A percentile compares a stretch with the other conserved stretches of the same genome.
Conservation (phyloP, 148 eudicot genomes). For the Persicaria tinctoria region DNA sequence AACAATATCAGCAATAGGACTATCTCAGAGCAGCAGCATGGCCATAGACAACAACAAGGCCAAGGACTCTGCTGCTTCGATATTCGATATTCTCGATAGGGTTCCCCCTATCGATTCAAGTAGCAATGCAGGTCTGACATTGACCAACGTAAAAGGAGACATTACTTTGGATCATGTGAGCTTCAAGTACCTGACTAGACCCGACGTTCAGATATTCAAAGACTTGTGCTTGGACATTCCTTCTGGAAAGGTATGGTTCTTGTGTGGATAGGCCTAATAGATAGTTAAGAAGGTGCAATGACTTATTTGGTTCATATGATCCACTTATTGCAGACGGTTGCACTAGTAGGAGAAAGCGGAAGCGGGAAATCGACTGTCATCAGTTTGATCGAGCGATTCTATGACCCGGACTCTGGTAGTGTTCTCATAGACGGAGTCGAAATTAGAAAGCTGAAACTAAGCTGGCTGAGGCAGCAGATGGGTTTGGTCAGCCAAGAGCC, state of each 20-base stretch:
- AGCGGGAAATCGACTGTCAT: conserved; percentile 12
- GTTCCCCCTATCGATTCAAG: conserved; percentile 68
- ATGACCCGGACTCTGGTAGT: conserved; percentile 4
- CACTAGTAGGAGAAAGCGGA: conserved; percentile 19
- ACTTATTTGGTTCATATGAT: background rate
- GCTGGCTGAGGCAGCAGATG: conserved; percentile 16
- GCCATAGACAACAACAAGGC: conserved; percentile 63
- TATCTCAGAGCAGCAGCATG: conserved; percentile 55
- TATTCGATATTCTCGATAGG: conserved; percentile 65
- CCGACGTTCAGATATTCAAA: conserved; percentile 62
- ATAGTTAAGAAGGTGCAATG: background rate
- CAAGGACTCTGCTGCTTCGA: conserved; percentile 61
- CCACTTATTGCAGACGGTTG: conserved; percentile 17
- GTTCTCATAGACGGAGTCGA: conserved; percentile 11
- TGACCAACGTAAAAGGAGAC: conserved; percentile 44
- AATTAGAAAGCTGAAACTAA: background rate
- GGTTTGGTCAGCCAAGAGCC: conserved; percentile 19
- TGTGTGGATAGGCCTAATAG: background rate
- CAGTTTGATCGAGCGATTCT: conserved; percentile 13
- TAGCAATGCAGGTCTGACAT: conserved; percentile 38
- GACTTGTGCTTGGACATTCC: conserved; percentile 68
- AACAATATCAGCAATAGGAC: conserved; percentile 49
- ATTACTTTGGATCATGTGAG: conserved; percentile 55
- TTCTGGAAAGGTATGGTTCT: conserved; percentile 51
- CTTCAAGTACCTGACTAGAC: conserved; percentile 74